Evolutionary conservation across 192 early-diverging fungal genomes (phyloP).

Genomic region (Coemansia sp.): DNA sequence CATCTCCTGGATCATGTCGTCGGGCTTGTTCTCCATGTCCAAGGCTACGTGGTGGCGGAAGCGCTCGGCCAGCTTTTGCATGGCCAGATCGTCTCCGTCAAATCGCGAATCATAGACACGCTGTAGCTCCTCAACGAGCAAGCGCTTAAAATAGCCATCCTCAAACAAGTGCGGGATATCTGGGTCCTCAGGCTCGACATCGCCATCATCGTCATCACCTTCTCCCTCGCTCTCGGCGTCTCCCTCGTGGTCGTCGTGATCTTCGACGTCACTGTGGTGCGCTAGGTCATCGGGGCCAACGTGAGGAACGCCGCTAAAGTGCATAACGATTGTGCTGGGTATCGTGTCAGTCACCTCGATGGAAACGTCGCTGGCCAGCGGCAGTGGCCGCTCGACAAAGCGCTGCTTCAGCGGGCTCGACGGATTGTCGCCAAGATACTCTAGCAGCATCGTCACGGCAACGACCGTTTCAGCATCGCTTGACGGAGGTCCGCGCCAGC

Average conservation of each 20-base stretch:
- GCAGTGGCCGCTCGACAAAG: slow-evolving; percentile 69
- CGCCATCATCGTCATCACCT: neutral
- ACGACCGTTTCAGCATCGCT: slow-evolving; percentile 58
- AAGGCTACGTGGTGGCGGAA: slow-evolving; percentile 16
- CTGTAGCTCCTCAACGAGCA: slow-evolving; percentile 57
- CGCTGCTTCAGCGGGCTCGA: slow-evolving; percentile 68
- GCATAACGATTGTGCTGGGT: slow-evolving; percentile 55
- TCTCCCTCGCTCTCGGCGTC: slow-evolving; percentile 3
- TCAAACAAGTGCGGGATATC: slow-evolving; percentile 55
- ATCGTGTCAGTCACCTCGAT: slow-evolving; percentile 55
- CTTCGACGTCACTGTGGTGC: slow-evolving; percentile 19
- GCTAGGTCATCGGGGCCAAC: slow-evolving; percentile 15
- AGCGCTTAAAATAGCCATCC: slow-evolving; percentile 55
- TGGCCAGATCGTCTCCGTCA: slow-evolving; percentile 27
- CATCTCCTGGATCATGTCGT: slow-evolving; percentile 14
- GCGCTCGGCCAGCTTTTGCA: slow-evolving; percentile 21
- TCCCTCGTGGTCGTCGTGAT: slow-evolving; percentile 11
- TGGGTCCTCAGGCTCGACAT: slow-evolving; percentile 10
- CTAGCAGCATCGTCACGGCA: slow-evolving; percentile 67
- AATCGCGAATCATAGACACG: slow-evolving; percentile 41
- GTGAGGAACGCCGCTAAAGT: slow-evolving; percentile 61
- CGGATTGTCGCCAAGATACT: slow-evolving; percentile 65
- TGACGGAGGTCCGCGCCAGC: slow-evolving; percentile 70
- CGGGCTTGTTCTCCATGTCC: slow-evolving; percentile 31
- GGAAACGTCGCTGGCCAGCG: slow-evolving; percentile 60